A percentile compares a stretch with the other conserved stretches of the same genome.
These are phyloP conservation scores for Aureobasidium zeae DNA, from an alignment of 2,329 filamentous ascomycete species.

Conservation along the genomic window DNA sequence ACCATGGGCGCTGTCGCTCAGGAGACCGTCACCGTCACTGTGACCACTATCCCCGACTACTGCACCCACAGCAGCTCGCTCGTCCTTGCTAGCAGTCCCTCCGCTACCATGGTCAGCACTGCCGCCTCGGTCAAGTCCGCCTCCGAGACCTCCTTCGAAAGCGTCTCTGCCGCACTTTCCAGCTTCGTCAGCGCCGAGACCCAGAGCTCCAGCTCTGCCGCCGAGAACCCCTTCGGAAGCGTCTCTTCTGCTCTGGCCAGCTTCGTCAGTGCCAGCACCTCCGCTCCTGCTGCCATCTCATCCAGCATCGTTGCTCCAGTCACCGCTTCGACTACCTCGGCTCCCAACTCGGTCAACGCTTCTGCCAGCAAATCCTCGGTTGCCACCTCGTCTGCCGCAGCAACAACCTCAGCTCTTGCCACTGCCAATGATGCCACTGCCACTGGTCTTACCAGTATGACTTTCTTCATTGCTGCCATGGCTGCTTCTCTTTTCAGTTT, in stretches of 20 bases:
- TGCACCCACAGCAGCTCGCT: background rate
- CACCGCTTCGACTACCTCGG: slow-evolving; percentile 8
- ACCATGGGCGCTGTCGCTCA: slow-evolving; percentile 1
- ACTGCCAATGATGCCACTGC: slow-evolving; percentile 6
- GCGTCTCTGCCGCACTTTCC: background rate
- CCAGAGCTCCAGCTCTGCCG: background rate
- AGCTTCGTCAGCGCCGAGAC: background rate
- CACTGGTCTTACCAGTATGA: background rate
- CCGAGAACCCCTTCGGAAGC: background rate
- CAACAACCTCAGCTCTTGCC: background rate
- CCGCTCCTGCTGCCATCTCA: background rate
- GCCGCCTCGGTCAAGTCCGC: background rate
- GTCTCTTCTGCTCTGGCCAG: background rate
- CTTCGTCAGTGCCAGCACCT: background rate
- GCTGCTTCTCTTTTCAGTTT: slow-evolving; percentile 9
- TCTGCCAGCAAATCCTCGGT: background rate
- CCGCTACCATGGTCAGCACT: background rate
- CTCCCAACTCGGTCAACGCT: background rate
- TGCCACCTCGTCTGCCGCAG: background rate
- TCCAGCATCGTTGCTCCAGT: background rate
- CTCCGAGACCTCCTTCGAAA: slow-evolving; percentile 1
- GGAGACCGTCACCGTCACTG: slow-evolving; percentile 13
- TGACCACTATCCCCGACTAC: background rate
- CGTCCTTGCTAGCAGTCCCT: background rate
- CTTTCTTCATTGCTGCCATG: background rate